Evolutionary conservation across 2,329 filamentous ascomycete species (phyloP).

Genomic region (Aspergillus brunneoviolaceus): DNA sequence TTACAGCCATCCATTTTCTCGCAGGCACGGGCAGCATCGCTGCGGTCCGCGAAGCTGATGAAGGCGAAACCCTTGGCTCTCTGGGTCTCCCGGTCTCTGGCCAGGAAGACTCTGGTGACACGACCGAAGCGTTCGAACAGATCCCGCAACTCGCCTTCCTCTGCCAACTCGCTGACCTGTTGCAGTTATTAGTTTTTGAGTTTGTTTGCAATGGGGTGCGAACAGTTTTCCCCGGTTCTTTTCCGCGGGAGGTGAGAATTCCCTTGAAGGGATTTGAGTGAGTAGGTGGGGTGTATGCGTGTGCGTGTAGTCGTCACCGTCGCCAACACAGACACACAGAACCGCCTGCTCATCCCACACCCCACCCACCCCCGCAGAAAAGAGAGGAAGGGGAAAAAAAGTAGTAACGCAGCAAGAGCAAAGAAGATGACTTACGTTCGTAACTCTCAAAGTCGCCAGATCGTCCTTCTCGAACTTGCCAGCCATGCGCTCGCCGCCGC

Average conservation of each 20-base stretch:
- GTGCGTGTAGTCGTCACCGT: background rate
- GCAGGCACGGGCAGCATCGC: constrained; percentile 87
- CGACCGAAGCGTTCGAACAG: constrained; percentile 98
- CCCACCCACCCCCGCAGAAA: background rate
- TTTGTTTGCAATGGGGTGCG: background rate
- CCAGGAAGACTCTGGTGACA: constrained; percentile 95
- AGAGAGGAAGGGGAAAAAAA: constrained; percentile 1
- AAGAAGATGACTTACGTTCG: constrained; percentile 70
- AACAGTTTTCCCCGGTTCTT: background rate
- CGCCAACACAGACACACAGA: background rate
- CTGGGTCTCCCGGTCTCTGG: constrained; percentile 95
- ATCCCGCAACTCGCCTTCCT: constrained; percentile 91
- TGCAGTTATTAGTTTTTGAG: constrained; percentile 4
- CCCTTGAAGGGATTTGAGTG: background rate
- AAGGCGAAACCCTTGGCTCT: constrained; percentile 98
- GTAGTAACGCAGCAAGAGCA: background rate
- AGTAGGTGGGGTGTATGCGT: background rate
- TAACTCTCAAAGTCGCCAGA: constrained; percentile 91
- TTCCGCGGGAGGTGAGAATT: too few species aligned
- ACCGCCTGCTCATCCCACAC: too few species aligned
- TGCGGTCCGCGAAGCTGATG: constrained; percentile 90
- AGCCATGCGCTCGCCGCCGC: constrained; percentile 75
- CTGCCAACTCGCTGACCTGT: constrained; percentile 93
- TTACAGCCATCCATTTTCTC: constrained; percentile 95
- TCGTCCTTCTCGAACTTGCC: constrained; percentile 97